Conservation (phyloP, 1,284 basidiomycete species). For the Gymnopus androsaceus region DNA sequence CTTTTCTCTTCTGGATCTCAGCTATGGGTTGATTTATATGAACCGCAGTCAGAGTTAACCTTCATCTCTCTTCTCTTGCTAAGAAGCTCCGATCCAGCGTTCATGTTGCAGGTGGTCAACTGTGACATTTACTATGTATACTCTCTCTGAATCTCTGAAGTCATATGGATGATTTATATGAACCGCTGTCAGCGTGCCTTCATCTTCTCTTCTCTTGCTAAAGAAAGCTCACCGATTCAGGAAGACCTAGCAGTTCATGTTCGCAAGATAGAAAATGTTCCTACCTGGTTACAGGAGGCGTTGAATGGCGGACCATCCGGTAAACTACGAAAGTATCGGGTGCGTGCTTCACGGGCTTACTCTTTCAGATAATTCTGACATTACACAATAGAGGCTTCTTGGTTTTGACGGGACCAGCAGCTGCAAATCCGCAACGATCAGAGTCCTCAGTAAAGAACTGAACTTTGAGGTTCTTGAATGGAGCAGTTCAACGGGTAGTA, state of each 20-base stretch:
- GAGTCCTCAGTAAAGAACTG: slow-evolving; percentile 75
- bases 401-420: slow-evolving; percentile 88
- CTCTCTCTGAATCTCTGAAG: too few relatives aligned
- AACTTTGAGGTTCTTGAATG: slow-evolving; percentile 87
- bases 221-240: slow-evolving; percentile 37
- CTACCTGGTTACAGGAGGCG: slow-evolving; percentile 84
- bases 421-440: slow-evolving; percentile 85
- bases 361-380: background rate
- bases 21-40: slow-evolving; percentile 81
- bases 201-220: slow-evolving; percentile 3
- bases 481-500: slow-evolving; percentile 63
- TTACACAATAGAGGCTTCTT: slow-evolving; percentile 67
- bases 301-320: slow-evolving; percentile 69
- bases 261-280: slow-evolving; percentile 83
- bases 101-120: too few relatives aligned
- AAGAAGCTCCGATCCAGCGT: too few relatives aligned
- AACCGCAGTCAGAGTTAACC: slow-evolving; percentile 68
- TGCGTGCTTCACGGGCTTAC: slow-evolving; percentile 39
- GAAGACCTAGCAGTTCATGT: slow-evolving; percentile 87
- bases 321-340: slow-evolving; percentile 76
- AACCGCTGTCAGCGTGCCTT: slow-evolving; percentile 67
- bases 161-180: slow-evolving; percentile 80
- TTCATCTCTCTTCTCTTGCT: slow-evolving; percentile 16
- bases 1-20: slow-evolving; percentile 14
- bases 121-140: too few relatives aligned